These are phyloP conservation scores for Hymenoscyphus scutula DNA, from an alignment of 2,329 filamentous ascomycete genomes.

Conservation along the genomic window DNA sequence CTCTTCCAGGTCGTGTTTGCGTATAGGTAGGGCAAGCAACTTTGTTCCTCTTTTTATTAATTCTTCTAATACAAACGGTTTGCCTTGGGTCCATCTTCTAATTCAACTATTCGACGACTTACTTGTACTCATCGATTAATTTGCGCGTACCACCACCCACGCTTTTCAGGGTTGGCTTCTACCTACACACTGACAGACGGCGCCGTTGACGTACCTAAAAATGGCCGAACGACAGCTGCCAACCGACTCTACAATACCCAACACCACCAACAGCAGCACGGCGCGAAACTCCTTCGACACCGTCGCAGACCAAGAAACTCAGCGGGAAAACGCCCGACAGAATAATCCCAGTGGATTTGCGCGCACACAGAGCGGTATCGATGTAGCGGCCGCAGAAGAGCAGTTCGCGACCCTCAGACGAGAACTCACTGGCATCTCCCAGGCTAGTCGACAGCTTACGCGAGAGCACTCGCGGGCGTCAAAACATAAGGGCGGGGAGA, in stretches of 20 bases:
- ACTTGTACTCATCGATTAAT: not conserved
- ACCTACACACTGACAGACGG: not conserved
- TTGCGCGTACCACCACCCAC: not conserved
- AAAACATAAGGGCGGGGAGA: conserved; percentile 27
- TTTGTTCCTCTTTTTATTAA: not conserved
- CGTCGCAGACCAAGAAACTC: conserved; percentile 43
- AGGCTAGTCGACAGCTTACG: conserved; percentile 51
- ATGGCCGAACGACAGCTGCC: conserved; percentile 9
- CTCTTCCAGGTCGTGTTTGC: not conserved
- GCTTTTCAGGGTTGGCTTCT: not conserved
- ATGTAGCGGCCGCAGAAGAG: conserved; percentile 62
- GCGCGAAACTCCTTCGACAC: conserved; percentile 22
- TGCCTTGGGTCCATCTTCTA: not conserved
- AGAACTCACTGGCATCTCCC: conserved; percentile 57
- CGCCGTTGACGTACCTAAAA: not conserved
- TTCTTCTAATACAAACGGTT: not conserved
- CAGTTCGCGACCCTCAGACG: conserved; percentile 68
- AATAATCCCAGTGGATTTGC: conserved; percentile 49
- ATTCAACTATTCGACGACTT: not conserved
- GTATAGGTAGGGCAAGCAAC: not conserved
- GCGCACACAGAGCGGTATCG: conserved; percentile 45
- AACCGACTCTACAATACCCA: conserved; percentile 5
- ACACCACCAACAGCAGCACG: conserved; percentile 15
- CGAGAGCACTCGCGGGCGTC: conserved; percentile 42
- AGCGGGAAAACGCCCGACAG: conserved; percentile 31